A percentile compares a stretch with the other conserved stretches of the same genome.
These are phyloP conservation scores for Rhizopogon hawkerae DNA, from an alignment of 1,284 basidiomycete species.

Conservation along the genomic window DNA sequence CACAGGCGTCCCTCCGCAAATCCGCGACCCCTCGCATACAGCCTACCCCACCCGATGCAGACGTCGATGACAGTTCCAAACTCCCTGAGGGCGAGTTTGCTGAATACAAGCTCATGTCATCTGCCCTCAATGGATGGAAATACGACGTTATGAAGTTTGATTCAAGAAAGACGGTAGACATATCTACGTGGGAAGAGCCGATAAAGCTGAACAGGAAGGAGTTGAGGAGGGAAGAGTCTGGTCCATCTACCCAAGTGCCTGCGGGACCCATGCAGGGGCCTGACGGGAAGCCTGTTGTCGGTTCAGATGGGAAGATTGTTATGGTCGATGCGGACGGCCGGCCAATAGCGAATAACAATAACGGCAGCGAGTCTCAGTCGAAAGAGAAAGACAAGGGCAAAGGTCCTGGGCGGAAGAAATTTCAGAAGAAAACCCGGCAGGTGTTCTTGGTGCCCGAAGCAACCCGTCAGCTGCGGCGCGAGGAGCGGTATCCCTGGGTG, in stretches of 20 bases:
- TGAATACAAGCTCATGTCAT: conserved; percentile 69
- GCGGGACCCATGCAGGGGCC: conserved; percentile 64
- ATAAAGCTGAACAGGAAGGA: conserved; percentile 85
- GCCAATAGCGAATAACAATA: conserved; percentile 45
- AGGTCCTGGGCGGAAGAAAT: conserved; percentile 54
- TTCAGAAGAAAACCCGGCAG: conserved; percentile 80
- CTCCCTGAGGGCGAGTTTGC: conserved; percentile 55
- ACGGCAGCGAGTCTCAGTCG: conserved; percentile 26
- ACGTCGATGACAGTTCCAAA: conserved; percentile 39
- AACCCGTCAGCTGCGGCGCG: conserved; percentile 58
- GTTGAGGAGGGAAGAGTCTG: conserved; percentile 43
- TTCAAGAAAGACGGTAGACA: conserved; percentile 58
- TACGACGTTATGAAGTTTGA: conserved; percentile 83
- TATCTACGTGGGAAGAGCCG: conserved; percentile 56
- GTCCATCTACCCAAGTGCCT: conserved; percentile 35
- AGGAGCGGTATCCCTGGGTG: conserved; percentile 86
- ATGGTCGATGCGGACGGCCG: conserved; percentile 73
- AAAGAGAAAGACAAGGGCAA: conserved; percentile 38
- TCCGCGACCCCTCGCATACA: conserved; percentile 25
- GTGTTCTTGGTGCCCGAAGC: conserved; percentile 69
- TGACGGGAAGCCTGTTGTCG: conserved; percentile 73
- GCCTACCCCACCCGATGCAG: conserved; percentile 26
- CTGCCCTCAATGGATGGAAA: conserved; percentile 72
- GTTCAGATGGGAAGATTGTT: conserved; percentile 62
- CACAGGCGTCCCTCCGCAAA: conserved; percentile 19